Evolutionary conservation across 2,329 filamentous ascomycete genomes (phyloP).

Genomic region (Tolypocladium endophyticum): DNA sequence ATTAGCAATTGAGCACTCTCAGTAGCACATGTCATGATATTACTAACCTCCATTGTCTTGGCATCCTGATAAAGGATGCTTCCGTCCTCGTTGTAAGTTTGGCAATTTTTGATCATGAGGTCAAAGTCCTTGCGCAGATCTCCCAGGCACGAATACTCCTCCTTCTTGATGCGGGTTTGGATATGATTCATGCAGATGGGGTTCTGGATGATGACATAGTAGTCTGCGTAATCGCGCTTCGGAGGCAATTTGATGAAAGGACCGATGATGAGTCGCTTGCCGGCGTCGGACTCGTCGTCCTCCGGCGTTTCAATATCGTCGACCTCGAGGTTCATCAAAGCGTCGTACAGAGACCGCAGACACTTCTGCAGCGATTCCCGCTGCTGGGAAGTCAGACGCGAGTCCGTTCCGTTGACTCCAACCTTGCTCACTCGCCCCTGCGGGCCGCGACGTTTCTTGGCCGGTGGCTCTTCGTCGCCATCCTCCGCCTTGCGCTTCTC

Average conservation of each 20-base stretch:
- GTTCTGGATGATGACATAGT: slow-evolving; percentile 84
- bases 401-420: slow-evolving; percentile 18
- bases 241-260: slow-evolving; percentile 88
- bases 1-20: slow-evolving; percentile 19
- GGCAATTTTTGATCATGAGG: slow-evolving; percentile 79
- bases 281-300: slow-evolving; percentile 46
- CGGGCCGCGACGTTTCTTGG: slow-evolving; percentile 67
- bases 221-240: slow-evolving; percentile 84
- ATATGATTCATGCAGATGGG: slow-evolving; percentile 97
- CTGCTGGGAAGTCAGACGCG: slow-evolving; percentile 53
- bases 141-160: slow-evolving; percentile 74
- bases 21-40: neutral
- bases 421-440: slow-evolving; percentile 58
- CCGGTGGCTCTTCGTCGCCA: slow-evolving; percentile 64
- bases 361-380: slow-evolving; percentile 72
- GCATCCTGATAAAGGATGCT: slow-evolving; percentile 89
- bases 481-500: slow-evolving; percentile 87
- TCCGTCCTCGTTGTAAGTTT: slow-evolving; percentile 93
- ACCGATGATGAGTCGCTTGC: slow-evolving; percentile 75
- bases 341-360: slow-evolving; percentile 66
- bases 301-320: slow-evolving; percentile 52
- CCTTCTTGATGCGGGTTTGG: slow-evolving; percentile 88
- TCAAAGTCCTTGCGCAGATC: slow-evolving; percentile 77
- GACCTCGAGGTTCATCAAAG: slow-evolving; percentile 75
- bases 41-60: slow-evolving; percentile 76